Evolutionary conservation across 2,329 filamentous ascomycete species (phyloP).

Genomic region (Beauveria sp.): DNA sequence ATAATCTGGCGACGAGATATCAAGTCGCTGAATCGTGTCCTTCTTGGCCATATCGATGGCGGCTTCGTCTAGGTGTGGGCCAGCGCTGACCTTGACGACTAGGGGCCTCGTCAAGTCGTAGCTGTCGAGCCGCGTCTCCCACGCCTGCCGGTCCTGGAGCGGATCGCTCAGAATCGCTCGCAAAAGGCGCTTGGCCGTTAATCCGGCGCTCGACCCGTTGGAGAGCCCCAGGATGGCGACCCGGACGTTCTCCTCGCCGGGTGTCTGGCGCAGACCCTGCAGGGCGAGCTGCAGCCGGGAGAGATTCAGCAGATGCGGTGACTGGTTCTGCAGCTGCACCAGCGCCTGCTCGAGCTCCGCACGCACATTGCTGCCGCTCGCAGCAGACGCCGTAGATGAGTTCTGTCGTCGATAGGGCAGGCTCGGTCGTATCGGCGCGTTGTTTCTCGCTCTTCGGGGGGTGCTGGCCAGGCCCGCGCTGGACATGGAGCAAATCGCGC

Average conservation of each 20-base stretch:
- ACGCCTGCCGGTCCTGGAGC: constrained; percentile 51
- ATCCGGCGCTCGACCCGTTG: constrained; percentile 29
- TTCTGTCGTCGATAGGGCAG: neutral
- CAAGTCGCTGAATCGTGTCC: constrained; percentile 47
- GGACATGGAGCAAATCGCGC: constrained; percentile 9
- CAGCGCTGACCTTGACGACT: constrained; percentile 47
- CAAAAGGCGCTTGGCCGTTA: constrained; percentile 56
- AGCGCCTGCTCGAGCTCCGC: constrained; percentile 53
- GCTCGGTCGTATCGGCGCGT: constrained; percentile 3
- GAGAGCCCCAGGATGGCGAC: constrained; percentile 49
- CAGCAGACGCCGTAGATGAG: constrained; percentile 18
- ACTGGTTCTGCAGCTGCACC: constrained; percentile 51
- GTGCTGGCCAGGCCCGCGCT: neutral
- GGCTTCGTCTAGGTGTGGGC: constrained; percentile 22
- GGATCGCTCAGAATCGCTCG: constrained; percentile 65
- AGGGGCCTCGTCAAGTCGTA: constrained; percentile 49
- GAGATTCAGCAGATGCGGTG: constrained; percentile 57
- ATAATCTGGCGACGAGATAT: constrained; percentile 55
- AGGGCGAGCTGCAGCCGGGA: constrained; percentile 65
- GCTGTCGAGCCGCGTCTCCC: constrained; percentile 56
- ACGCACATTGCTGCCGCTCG: constrained; percentile 26
- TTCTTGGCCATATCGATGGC: constrained; percentile 23
- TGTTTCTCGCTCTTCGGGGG: neutral
- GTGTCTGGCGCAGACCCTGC: constrained; percentile 49
- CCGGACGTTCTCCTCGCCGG: constrained; percentile 50